Evolutionary conservation across 2,329 filamentous ascomycete species (phyloP).

Genomic region (Colletotrichum sublineola): DNA sequence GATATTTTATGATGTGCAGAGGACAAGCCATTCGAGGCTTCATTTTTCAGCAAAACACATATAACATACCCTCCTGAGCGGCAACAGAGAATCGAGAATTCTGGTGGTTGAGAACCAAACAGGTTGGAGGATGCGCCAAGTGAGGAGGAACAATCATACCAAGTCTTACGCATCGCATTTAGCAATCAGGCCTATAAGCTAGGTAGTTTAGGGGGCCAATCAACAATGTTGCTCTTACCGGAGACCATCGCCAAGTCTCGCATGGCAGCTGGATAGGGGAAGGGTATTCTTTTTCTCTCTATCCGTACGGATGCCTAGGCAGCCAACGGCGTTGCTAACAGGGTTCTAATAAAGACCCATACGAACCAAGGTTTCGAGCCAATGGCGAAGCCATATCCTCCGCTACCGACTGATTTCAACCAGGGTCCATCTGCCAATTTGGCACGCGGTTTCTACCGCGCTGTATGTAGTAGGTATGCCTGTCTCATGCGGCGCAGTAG

Average conservation of each 20-base stretch:
- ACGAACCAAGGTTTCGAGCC: conserved; percentile 14
- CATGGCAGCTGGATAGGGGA: neutral
- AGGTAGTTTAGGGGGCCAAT: neutral
- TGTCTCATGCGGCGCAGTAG: conserved; percentile 28
- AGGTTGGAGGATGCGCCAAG: too few relatives aligned
- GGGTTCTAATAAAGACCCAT: conserved; percentile 17
- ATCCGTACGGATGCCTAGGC: conserved; percentile 2
- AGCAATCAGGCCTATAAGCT: neutral
- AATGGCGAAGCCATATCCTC: conserved; percentile 26
- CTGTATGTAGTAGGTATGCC: neutral
- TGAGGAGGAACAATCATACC: neutral
- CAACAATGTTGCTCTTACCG: neutral
- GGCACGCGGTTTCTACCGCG: conserved; percentile 5
- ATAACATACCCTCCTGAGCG: neutral
- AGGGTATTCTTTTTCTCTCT: neutral
- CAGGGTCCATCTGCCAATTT: conserved; percentile 10
- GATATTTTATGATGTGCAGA: neutral
- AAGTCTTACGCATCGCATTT: neutral
- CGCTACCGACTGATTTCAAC: conserved; percentile 1
- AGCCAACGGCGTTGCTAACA: conserved; percentile 26
- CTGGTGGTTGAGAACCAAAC: neutral
- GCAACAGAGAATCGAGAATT: neutral
- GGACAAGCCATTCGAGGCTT: too few relatives aligned
- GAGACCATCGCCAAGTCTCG: neutral
- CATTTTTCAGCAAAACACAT: neutral